Evolutionary conservation across 805 yeast genomes (phyloP).

Genomic region (Zygosaccharomyces bailii): DNA sequence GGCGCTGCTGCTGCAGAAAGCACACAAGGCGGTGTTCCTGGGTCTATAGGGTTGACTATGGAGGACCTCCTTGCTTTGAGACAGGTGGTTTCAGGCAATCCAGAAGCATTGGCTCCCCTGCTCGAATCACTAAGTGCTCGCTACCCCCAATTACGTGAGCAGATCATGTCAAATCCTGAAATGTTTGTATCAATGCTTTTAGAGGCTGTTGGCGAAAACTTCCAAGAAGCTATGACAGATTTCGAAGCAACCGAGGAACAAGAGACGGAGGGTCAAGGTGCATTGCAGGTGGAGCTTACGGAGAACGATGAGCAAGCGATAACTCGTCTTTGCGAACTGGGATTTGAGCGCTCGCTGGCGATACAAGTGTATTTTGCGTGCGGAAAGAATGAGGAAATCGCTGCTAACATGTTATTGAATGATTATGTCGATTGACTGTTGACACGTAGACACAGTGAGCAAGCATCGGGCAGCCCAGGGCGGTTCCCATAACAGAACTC

Average conservation of each 20-base stretch:
- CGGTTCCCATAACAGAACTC: neutral
- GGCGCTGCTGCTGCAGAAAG: conserved; percentile 20
- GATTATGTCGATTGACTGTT: conserved; percentile 42
- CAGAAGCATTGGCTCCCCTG: conserved; percentile 81
- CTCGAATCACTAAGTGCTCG: conserved; percentile 76
- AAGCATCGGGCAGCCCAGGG: neutral
- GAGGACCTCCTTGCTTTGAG: conserved; percentile 59
- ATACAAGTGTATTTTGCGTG: conserved; percentile 96
- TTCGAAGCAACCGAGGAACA: conserved; percentile 21
- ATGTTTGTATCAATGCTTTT: conserved; percentile 73
- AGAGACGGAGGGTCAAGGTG: conserved; percentile 35
- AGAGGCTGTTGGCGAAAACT: conserved; percentile 52
- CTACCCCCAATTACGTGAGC: conserved; percentile 79
- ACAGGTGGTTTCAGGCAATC: conserved; percentile 76
- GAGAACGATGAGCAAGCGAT: conserved; percentile 89
- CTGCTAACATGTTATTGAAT: conserved; percentile 85
- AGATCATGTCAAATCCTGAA: conserved; percentile 85
- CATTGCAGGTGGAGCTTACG: conserved; percentile 54
- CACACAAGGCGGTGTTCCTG: conserved; percentile 33
- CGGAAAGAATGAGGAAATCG: conserved; percentile 94
- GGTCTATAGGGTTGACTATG: conserved; percentile 43
- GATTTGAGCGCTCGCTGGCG: conserved; percentile 83
- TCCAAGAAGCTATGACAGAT: conserved; percentile 44
- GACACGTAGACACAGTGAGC: neutral
- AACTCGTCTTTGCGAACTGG: conserved; percentile 82